Evolutionary conservation across 2,329 filamentous ascomycete species (phyloP), one percentile per base, ranked within the genome.

Genomic region (Penicillium sp.): DNA sequence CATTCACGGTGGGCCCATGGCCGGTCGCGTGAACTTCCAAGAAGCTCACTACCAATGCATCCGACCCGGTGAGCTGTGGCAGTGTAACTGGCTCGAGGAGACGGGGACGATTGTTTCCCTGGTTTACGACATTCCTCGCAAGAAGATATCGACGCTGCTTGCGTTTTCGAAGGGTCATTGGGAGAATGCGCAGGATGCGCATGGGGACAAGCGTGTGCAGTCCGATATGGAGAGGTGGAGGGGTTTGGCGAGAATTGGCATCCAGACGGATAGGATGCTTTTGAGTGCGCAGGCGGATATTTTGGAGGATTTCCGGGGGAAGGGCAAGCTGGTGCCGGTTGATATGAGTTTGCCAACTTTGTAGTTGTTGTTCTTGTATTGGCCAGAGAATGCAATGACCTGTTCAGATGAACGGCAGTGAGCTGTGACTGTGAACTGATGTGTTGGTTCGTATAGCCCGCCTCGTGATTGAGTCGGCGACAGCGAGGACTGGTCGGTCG

Each of bases 1-100:
- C 22, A 85, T 85, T 50, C 82, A 85, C 58, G 81, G 83, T 4
- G 82, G 82, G 0, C 83, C 82, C 3, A 85, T 85, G 82, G 77
- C 78, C 0, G 81, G 81, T 2, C 75, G 80, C 3, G 69, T 72
- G 48, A 83, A 83, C 65, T 83, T 77, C 64, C 81, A 84, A 59
- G 74, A 76, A 1, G 80, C 76, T 11, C 79, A 77, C 1, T 85
- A 81, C 60, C 82, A 84, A 62, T 85, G 82, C 66, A 78, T 85
- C 27, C 75, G 82, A 0, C 78, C 81, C 0, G 80, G 80, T 1
- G 82, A 85, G 64, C 63, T 84, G 0, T 85, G 82, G 82, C 82
- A 85, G 60, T 78, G 80, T 57, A 84, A 82, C 55, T 85, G 82
- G 82, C 75, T 85, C 1, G 81, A 85, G 54, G 82, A 85, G 67